Evolutionary conservation across 2,329 filamentous ascomycete species (phyloP).

Genomic region (Tolypocladium inflatum): DNA sequence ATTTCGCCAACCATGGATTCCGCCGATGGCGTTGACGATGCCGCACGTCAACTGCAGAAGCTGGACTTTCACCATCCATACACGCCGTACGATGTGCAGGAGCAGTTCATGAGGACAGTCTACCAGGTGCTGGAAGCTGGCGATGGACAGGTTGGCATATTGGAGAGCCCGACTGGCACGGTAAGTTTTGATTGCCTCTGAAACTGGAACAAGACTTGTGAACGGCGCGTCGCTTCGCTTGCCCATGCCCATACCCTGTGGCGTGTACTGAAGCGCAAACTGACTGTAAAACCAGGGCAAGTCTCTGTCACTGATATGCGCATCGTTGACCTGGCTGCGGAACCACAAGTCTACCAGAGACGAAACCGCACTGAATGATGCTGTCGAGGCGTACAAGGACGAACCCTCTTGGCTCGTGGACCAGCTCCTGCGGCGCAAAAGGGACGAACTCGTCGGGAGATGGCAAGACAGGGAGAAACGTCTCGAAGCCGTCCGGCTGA

Average conservation of each 20-base stretch:
- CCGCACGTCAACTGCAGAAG: constrained; percentile 15
- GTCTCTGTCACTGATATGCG: constrained; percentile 84
- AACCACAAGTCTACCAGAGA: constrained; percentile 59
- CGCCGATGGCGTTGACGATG: constrained; percentile 6
- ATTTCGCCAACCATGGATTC: not conserved
- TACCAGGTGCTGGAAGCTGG: constrained; percentile 66
- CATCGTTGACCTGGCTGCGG: constrained; percentile 83
- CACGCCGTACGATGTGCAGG: constrained; percentile 78
- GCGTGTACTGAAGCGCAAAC: not conserved
- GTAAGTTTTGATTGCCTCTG: constrained; percentile 22
- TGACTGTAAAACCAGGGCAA: constrained; percentile 52
- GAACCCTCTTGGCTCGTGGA: constrained; percentile 82
- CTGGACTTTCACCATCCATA: constrained; percentile 79
- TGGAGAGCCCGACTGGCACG: constrained; percentile 88
- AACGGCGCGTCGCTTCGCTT: not conserved
- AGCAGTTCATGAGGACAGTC: constrained; percentile 76
- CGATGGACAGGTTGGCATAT: constrained; percentile 71
- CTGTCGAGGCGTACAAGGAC: constrained; percentile 40
- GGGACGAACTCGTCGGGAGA: constrained; percentile 53
- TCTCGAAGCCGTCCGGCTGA: constrained; percentile 55
- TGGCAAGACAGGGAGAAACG: constrained; percentile 68
- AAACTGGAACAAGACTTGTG: no score
- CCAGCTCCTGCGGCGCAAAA: constrained; percentile 60
- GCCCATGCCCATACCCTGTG: not conserved
- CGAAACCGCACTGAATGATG: constrained; percentile 40